Evolutionary conservation across 352 stramenopile species (phyloP), one percentile per base, ranked within the genome.

Genomic region (Pythium vanterpoolii): DNA sequence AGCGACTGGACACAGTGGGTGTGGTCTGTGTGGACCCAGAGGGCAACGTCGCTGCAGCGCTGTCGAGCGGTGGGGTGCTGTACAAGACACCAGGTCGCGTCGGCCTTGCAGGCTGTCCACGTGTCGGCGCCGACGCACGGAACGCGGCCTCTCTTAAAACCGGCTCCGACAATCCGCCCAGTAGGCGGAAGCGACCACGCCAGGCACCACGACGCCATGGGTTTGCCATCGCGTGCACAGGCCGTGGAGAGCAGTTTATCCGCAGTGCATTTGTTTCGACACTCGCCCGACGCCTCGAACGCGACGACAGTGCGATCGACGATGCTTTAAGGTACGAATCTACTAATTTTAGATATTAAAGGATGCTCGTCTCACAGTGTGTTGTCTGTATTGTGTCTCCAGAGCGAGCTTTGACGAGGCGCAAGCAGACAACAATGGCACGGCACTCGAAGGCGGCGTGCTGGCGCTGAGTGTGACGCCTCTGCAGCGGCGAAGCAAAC

Each of bases 161-260:
- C 21, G 55, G 58, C 54, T 47, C 40, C 18, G 42, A 27, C 2
- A 24, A 2, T 27, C 4, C 23, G 11, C 43, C 10, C 23, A 33
- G 43, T 11, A 5, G 19, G 1, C 23, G 21, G 6, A 42, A 54
- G n/a, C 38, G 27, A 38, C 16, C 0, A 23, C 21, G 38, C 23
- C 26, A 49, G 16, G 23, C 11, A 11, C 16, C 7, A 33, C 21
- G 16, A 19, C 64, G 56, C 10, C 83, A 78, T 45, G 67, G 72
- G 1, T 83, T 75, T 56, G 80, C 76, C 6, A 54, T 89, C 34
- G 77, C 77, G 2, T 84, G 74, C 40, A 81, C 79, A 0, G 82
- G 82, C 13, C 69, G 82, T 38, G 82, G 82, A n/a, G 82, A 91
- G 57, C 78, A 89, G 7, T 86, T 91, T 28, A 65, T 88, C 9